These are phyloP conservation scores for Rubus parviflorus DNA, from an alignment of 306 rosid genomes.

Conservation along the genomic window DNA sequence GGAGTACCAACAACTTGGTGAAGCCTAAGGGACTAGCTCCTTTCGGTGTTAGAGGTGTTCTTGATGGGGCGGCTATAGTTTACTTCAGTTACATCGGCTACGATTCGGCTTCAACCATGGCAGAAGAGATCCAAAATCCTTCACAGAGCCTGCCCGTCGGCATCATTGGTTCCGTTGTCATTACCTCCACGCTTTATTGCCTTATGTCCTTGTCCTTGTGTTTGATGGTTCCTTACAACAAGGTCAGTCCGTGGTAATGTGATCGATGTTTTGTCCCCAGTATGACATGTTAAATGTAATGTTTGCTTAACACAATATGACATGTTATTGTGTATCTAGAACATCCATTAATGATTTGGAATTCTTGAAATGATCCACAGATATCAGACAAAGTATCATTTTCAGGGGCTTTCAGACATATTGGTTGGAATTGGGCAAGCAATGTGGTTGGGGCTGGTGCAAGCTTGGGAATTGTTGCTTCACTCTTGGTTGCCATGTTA, in stretches of 20 bases:
- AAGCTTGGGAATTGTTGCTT: constrained; percentile 72
- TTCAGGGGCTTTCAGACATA: constrained; percentile 60
- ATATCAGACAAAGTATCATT: constrained; percentile 62
- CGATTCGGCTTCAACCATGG: constrained; percentile 95
- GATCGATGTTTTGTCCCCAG: no score
- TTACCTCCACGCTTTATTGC: constrained; percentile 79
- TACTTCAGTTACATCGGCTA: constrained; percentile 93
- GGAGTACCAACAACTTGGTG: constrained; percentile 66
- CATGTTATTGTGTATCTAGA: no score
- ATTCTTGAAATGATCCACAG: constrained; percentile 30
- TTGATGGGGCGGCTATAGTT: constrained; percentile 91
- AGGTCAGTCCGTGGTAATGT: constrained; percentile 34
- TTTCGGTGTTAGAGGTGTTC: constrained; percentile 62
- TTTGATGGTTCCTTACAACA: constrained; percentile 71
- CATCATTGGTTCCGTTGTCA: constrained; percentile 84
- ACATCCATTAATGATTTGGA: not conserved
- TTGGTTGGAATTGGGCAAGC: constrained; percentile 90
- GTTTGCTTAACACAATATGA: no score
- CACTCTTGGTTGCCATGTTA: constrained; percentile 86
- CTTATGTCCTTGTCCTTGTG: constrained; percentile 84
- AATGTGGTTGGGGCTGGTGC: constrained; percentile 88
- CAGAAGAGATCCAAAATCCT: constrained; percentile 86
- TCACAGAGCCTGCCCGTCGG: constrained; percentile 74
- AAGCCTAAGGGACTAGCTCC: constrained; percentile 74
- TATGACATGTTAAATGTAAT: no score